A percentile compares a stretch with the other conserved stretches of the same genome.
Conservation (phyloP, 768 basidiomycete species). For the Boletus tomentosulus region DNA sequence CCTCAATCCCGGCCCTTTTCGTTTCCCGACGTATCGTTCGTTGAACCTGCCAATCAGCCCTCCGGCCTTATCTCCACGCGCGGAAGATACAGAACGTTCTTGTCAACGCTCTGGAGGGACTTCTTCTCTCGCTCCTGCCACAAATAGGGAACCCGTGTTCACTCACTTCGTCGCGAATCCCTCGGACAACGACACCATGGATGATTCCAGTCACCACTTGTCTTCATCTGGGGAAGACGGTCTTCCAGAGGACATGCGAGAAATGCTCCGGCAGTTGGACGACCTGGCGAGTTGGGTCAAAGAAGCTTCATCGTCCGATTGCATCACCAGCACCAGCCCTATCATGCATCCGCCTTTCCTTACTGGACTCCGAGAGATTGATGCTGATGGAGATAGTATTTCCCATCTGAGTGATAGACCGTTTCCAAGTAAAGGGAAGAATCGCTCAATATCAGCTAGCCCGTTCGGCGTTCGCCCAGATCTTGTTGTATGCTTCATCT, state of each 20-base stretch:
- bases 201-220: neutral
- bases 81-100: neutral
- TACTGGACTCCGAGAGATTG: neutral
- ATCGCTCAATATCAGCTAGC: conserved; percentile 9
- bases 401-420: neutral
- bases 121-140: conserved; percentile 14
- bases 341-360: neutral
- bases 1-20: neutral
- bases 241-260: conserved; percentile 27
- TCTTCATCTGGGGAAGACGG: conserved; percentile 4
- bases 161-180: conserved; percentile 13
- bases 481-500: conserved; percentile 11
- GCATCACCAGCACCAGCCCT: neutral
- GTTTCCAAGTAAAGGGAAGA: conserved; percentile 20
- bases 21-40: conserved; percentile 4
- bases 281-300: conserved; percentile 27
- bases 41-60: conserved; percentile 14
- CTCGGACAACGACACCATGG: neutral
- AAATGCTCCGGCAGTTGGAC: conserved; percentile 24
- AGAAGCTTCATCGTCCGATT: conserved; percentile 15
- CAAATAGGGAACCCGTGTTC: conserved; percentile 12
- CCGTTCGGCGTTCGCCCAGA: neutral
- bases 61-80: conserved; percentile 7
- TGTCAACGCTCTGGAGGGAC: conserved; percentile 18
- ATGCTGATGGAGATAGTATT: neutral